Evolutionary conservation across 441 rosid species (phyloP), one percentile per base, ranked within the genome.

Genomic region (Syzygium syzygioides): DNA sequence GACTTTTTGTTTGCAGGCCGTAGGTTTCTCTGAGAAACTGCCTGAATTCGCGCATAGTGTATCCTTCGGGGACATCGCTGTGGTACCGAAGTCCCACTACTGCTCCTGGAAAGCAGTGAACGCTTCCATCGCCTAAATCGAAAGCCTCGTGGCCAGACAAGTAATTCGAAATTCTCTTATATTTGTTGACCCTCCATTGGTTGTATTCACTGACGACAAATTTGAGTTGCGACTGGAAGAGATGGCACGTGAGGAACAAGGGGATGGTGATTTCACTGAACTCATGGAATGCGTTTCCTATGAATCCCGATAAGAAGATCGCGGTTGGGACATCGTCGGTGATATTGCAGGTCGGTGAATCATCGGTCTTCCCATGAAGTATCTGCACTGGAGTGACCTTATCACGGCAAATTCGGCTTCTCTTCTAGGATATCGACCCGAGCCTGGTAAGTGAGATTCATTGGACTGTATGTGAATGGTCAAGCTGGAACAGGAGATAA

Each of bases 51-150:
- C 9, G 15, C 80, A 11, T 37, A 89, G 48, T 12, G 87, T 90
- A 89, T 19, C 93, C 92, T 71, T 89, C 90, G 1, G 93, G 93
- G 60, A 91, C 88, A 5, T 86, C 90, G 52, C 86, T 89, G 66
- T 90, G 93, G 56, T 85, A 91, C 87, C 20, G 14, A 17, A 92
- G 93, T 56, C 94, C 94, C 50, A 91, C 41, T 6, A 87, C 86
- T n/a, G 91, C 90, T 66, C 90, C 92, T 20, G 92, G 92, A 89
- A 92, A 92, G 88, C 90, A 92, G 37, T 87, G 91, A 88, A 92
- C 92, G 86, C 88, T 26, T 9, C 88, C 87, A 86, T 89, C 56
- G 15, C 23, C 85, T 20, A 92, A 85, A 88, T 91, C 62, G 7
- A 91, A 85, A 28, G 89, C 86, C 26, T 87, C 89, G 45, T 86